Evolutionary conservation across 768 basidiomycete species (phyloP), one percentile per base, ranked within the genome.

Genomic region (Pleurotus salmoneostramineus): DNA sequence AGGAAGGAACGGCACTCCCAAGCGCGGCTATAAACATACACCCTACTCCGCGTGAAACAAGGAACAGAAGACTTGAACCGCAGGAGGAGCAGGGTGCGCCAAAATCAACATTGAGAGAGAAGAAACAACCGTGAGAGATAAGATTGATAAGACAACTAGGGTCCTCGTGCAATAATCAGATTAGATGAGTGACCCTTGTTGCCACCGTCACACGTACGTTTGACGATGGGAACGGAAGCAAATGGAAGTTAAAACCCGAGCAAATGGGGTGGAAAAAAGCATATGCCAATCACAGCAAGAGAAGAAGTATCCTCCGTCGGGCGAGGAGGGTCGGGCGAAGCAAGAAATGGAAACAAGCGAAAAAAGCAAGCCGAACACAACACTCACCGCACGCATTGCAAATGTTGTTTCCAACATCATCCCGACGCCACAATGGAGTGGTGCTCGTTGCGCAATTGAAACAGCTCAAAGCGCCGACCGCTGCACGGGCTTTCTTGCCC

Each of bases 351-450:
- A 50, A 59, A 47, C 31, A 37, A 47, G 17, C 14, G 33, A 15
- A 33, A 48, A 54, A 36, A 27, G 43, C 37, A 60, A 47, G 3
- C 33, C 10, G 56, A 52, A 65, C 60, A 60, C 47, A 33, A 74
- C 75, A 85, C 93, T 68, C 74, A 95, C 93, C 93, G 73, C 93
- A 95, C 55, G 93, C 93, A 75, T 95, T 95, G 72, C 93, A 95
- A 59, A 94, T 93, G 69, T 93, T 93, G 72, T 94, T 94, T 57
- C 93, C 93, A 43, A 91, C 85, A 67, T 92, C 89, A 68, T 95
- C 92, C 64, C 93, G 76, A 64, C 93, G 79, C 93, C 93, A 95
- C 6, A 95, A 74, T 10, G 93, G 93, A 3, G 93, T 95, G 57
- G 90, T 90, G 68, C 88, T 90, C 44, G 93, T 94, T 35, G 88